Conservation (phyloP, 345 rosid genomes). For the Eutrema yunnanense region DNA sequence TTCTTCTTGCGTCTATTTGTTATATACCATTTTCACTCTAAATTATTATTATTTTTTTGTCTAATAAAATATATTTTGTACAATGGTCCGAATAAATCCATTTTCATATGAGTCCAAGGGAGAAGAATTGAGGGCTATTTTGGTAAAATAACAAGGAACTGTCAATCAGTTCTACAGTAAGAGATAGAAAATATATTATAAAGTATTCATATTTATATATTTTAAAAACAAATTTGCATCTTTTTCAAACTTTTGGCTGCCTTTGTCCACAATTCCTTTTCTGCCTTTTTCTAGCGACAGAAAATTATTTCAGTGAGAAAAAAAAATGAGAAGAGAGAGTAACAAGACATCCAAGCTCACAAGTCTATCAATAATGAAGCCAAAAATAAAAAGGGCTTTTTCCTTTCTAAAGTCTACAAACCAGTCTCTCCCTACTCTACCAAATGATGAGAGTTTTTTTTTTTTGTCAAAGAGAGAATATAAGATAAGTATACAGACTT, state of each 20-base stretch:
- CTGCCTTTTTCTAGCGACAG: slow-evolving; percentile 17
- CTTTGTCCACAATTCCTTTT: slow-evolving; percentile 20
- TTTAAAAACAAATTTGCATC: neutral
- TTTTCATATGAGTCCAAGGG: slow-evolving; percentile 13
- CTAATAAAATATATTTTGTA: neutral
- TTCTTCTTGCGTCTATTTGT: neutral
- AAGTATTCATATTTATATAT: neutral
- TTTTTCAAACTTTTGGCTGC: slow-evolving; percentile 25
- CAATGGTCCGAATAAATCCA: slow-evolving; percentile 14
- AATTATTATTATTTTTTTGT: neutral
- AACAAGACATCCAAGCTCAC: slow-evolving; percentile 9
- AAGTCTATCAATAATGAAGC: slow-evolving; percentile 18
- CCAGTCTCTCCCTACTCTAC: neutral
- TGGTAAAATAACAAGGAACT: slow-evolving; percentile 22
- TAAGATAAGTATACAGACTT: neutral
- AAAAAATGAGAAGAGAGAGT: neutral
- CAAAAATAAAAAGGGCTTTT: neutral
- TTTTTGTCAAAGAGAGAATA: too few relatives aligned
- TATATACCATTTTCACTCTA: neutral
- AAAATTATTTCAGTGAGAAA: slow-evolving; percentile 6
- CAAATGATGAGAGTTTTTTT: neutral
- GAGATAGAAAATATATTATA: neutral
- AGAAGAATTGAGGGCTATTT: slow-evolving; percentile 26
- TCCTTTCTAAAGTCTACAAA: neutral
- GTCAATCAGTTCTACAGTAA: slow-evolving; percentile 22